Percentiles rank a stretch among this genome's conserved stretches.
These are phyloP conservation scores for Coemansia sp. DNA, from an alignment of 192 early-diverging fungal species.

Conservation along the genomic window DNA sequence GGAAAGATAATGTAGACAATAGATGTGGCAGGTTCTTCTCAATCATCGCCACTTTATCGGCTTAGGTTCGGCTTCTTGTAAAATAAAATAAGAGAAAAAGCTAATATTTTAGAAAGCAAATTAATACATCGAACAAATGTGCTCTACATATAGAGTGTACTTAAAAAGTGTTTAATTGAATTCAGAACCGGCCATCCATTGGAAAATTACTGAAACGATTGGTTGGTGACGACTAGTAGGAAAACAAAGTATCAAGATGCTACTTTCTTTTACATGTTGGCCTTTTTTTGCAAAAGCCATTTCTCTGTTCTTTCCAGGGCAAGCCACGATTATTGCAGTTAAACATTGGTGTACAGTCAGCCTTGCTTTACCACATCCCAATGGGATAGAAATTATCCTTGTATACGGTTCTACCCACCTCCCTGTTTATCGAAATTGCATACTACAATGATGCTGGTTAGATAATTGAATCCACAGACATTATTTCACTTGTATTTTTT, in stretches of 20 bases:
- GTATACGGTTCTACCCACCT: not conserved
- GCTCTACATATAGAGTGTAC: too few species aligned
- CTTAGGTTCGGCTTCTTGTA: not conserved
- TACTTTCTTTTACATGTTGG: not conserved
- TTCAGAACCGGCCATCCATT: too few species aligned
- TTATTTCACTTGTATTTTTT: not conserved
- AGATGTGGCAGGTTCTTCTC: not conserved
- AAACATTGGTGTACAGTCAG: constrained; percentile 5
- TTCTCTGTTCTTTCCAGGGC: not conserved
- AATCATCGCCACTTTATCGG: not conserved
- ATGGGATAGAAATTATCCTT: constrained; percentile 2
- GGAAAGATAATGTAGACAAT: not conserved
- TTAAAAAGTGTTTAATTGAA: too few species aligned
- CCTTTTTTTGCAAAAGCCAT: not conserved
- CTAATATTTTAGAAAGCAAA: too few species aligned
- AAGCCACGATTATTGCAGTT: constrained; percentile 3
- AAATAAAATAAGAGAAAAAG: too few species aligned
- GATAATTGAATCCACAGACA: not conserved
- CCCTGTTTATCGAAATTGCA: not conserved
- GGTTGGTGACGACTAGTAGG: not conserved
- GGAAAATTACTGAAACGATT: not conserved
- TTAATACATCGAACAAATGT: too few species aligned
- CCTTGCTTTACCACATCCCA: not conserved
- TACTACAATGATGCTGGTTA: not conserved
- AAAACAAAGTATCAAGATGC: too few species aligned